Percentiles rank a stretch among this genome's conserved stretches.
Evolutionary conservation across 805 yeast species (phyloP).

Genomic region (Yarrowia bubula): DNA sequence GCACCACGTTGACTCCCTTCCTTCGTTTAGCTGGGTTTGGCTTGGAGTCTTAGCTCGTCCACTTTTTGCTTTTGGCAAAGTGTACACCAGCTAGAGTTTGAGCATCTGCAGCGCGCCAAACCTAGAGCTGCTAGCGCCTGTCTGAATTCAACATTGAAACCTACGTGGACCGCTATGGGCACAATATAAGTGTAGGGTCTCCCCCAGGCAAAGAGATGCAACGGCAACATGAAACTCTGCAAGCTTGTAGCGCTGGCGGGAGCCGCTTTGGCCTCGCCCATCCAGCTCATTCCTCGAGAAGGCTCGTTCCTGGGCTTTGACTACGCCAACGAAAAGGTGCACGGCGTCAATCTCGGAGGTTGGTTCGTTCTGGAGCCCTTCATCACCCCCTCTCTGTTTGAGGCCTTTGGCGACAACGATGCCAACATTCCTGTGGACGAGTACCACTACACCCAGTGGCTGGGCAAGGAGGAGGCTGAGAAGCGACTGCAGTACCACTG

Average conservation of each 20-base stretch:
- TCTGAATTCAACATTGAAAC: slow-evolving; percentile 13
- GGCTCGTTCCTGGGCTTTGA: slow-evolving; percentile 31
- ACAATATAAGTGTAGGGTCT: background rate
- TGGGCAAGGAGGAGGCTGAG: slow-evolving; percentile 61
- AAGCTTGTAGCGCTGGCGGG: slow-evolving; percentile 12
- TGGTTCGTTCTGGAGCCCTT: slow-evolving; percentile 88
- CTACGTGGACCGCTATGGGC: background rate
- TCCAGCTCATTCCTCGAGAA: slow-evolving; percentile 17
- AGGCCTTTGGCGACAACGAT: slow-evolving; percentile 41
- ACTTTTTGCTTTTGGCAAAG: background rate
- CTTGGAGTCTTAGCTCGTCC: too few species aligned
- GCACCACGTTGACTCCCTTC: too few species aligned
- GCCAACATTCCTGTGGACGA: slow-evolving; percentile 75
- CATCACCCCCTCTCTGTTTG: slow-evolving; percentile 77
- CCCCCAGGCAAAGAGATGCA: background rate
- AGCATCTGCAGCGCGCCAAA: background rate
- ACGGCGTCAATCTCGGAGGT: slow-evolving; percentile 75
- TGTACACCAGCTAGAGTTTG: background rate
- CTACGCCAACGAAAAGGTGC: slow-evolving; percentile 38
- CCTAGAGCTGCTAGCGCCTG: background rate
- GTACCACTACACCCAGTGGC: slow-evolving; percentile 58
- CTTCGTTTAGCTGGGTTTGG: too few species aligned
- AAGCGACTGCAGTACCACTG: slow-evolving; percentile 65
- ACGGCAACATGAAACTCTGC: background rate
- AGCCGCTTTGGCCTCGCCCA: slow-evolving; percentile 21